Evolutionary conservation across 768 basidiomycete genomes (phyloP).

Genomic region (Rhizopogon vinicolor): DNA sequence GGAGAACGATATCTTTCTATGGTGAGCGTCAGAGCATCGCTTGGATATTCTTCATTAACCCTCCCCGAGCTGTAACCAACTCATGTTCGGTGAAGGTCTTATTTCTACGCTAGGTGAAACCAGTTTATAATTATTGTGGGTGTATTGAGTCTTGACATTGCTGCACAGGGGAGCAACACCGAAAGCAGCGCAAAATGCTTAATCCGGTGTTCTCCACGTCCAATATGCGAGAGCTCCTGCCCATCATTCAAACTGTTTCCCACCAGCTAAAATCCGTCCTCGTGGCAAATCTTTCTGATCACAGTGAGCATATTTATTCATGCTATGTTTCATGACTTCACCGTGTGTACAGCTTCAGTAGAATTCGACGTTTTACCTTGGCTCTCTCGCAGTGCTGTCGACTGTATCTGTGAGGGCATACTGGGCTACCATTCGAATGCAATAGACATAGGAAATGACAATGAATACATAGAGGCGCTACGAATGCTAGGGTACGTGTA

Average conservation of each 20-base stretch:
- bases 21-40: conserved; percentile 2
- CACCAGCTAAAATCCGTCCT: background rate
- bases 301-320: background rate
- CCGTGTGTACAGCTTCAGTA: background rate
- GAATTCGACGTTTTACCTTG: conserved; percentile 21
- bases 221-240: conserved; percentile 1
- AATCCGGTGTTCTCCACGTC: conserved; percentile 1
- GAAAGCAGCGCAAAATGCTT: conserved; percentile 2
- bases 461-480: conserved; percentile 14
- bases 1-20: too few relatives aligned
- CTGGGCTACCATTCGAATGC: conserved; percentile 21
- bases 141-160: background rate
- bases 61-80: background rate
- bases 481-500: conserved; percentile 14
- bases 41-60: background rate
- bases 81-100: conserved; percentile 23
- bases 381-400: conserved; percentile 18
- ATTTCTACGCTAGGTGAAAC: conserved; percentile 18
- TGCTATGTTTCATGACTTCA: background rate
- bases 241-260: conserved; percentile 15
- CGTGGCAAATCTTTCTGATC: background rate
- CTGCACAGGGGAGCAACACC: background rate
- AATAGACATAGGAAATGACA: conserved; percentile 8
- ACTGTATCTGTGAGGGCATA: conserved; percentile 19
- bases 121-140: background rate